Evolutionary conservation across 176 grass and related monocot species (phyloP).

Genomic region (Poa pratensis): DNA sequence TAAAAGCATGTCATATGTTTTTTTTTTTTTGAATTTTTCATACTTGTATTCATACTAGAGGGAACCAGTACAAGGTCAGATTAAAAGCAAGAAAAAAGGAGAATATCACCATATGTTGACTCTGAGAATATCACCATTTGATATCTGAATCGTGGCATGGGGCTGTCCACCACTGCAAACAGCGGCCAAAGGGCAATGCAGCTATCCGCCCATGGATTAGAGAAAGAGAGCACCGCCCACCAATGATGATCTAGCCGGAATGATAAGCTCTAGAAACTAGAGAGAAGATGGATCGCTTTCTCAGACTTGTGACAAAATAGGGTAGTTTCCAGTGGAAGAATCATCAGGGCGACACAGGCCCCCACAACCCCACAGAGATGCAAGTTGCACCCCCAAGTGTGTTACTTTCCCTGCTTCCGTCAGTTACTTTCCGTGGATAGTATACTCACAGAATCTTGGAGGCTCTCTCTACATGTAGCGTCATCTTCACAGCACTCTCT

Average conservation of each 20-base stretch:
- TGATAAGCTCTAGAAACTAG: not conserved
- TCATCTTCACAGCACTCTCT: not conserved
- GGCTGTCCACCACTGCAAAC: slow-evolving; percentile 12
- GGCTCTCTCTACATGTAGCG: not conserved
- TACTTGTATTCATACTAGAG: too few relatives aligned
- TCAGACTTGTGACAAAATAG: not conserved
- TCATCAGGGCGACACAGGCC: not conserved
- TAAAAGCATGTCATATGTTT: not conserved
- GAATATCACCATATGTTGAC: too few relatives aligned
- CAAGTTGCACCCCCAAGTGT: slow-evolving; percentile 37
- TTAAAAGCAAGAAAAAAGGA: too few relatives aligned
- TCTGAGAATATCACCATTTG: not conserved
- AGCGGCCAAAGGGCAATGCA: not conserved
- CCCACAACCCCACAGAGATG: not conserved
- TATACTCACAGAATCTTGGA: not conserved
- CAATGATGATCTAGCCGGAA: not conserved
- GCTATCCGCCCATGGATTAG: not conserved
- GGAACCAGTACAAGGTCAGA: too few relatives aligned
- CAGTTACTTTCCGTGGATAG: slow-evolving; percentile 34
- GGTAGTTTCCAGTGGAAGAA: slow-evolving; percentile 21
- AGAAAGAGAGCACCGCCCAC: not conserved
- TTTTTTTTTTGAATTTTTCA: too few relatives aligned
- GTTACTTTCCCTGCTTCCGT: not conserved
- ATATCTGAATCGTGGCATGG: slow-evolving; percentile 10
- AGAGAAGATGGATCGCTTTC: not conserved